Conservation (phyloP, 805 yeast species). For the Saccharomycopsis lassenensis region DNA sequence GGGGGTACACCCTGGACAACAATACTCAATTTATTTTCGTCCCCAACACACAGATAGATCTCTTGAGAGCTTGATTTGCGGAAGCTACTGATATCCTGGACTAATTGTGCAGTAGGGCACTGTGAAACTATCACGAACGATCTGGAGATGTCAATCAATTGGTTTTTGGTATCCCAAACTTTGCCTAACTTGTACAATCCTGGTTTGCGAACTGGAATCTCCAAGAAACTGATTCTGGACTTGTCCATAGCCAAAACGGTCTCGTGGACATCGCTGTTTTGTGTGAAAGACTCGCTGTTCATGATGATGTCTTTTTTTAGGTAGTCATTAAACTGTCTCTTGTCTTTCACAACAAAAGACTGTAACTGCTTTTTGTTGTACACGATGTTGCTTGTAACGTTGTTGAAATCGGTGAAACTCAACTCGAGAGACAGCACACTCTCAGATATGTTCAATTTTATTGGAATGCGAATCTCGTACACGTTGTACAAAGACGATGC, state of each 20-base stretch:
- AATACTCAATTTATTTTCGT: slow-evolving; percentile 39
- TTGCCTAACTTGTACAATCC: slow-evolving; percentile 68
- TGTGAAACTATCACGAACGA: slow-evolving; percentile 55
- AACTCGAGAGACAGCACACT: slow-evolving; percentile 61
- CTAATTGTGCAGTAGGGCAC: slow-evolving; percentile 67
- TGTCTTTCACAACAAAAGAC: slow-evolving; percentile 21
- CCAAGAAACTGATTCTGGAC: slow-evolving; percentile 29
- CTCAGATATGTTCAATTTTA: slow-evolving; percentile 70
- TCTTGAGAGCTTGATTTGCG: slow-evolving; percentile 19
- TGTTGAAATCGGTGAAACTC: slow-evolving; percentile 42
- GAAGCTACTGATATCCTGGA: slow-evolving; percentile 1
- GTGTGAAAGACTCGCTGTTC: slow-evolving; percentile 20
- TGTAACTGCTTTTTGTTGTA: slow-evolving; percentile 49
- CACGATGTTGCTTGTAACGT: slow-evolving; percentile 35
- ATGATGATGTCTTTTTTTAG: slow-evolving; percentile 19
- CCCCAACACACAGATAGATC: slow-evolving; percentile 54
- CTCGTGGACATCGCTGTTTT: slow-evolving; percentile 13
- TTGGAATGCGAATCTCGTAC: slow-evolving; percentile 43
- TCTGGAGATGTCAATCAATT: slow-evolving; percentile 48
- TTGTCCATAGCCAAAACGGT: slow-evolving; percentile 4
- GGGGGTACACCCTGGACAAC: slow-evolving; percentile 73
- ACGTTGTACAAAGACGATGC: slow-evolving; percentile 18
- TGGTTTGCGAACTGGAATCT: slow-evolving; percentile 50
- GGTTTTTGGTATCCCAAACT: slow-evolving; percentile 56
- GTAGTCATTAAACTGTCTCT: slow-evolving; percentile 8